phyloP scores from a whole-genome alignment of 306 rosid genomes.

The Acacia melanoxylon region DNA sequence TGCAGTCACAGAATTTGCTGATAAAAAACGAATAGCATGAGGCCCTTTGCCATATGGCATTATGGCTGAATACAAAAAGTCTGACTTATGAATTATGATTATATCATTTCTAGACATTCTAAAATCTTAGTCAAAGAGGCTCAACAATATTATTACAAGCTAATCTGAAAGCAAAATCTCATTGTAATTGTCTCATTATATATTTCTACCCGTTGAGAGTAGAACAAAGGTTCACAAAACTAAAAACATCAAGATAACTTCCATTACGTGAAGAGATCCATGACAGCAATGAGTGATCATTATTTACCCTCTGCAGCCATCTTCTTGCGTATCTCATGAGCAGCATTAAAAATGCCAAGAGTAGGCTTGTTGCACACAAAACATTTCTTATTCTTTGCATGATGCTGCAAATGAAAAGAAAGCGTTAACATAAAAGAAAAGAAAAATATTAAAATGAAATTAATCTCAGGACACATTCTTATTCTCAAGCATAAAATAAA shows the following conservation, averaged over 20 bases:
- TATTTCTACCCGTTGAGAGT: not conserved
- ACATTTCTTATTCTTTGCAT: constrained; percentile 81
- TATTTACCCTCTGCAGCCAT: constrained; percentile 56
- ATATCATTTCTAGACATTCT: constrained; percentile 8
- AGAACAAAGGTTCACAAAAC: not conserved
- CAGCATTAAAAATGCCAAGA: constrained; percentile 69
- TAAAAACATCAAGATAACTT: not conserved
- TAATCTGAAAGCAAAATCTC: not conserved
- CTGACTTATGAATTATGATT: not conserved
- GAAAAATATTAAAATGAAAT: not conserved
- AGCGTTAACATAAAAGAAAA: not conserved
- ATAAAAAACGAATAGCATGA: not conserved
- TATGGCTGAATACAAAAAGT: not conserved
- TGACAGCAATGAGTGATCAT: not conserved
- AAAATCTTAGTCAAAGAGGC: constrained; percentile 19
- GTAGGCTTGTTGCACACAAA: constrained; percentile 82
- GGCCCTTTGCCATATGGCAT: not conserved
- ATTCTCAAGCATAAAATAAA: not conserved
- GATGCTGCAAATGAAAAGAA: constrained; percentile 54
- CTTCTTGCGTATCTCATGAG: constrained; percentile 65
- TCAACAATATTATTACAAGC: constrained; percentile 9
- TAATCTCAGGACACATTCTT: constrained; percentile 11
- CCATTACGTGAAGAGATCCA: constrained; percentile 14
- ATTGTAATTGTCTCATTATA: constrained; percentile 5
- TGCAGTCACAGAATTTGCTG: not conserved